Base-by-base conservation (phyloP, 352 stramenopile genomes). In the Aphanomyces stellatus region DNA sequence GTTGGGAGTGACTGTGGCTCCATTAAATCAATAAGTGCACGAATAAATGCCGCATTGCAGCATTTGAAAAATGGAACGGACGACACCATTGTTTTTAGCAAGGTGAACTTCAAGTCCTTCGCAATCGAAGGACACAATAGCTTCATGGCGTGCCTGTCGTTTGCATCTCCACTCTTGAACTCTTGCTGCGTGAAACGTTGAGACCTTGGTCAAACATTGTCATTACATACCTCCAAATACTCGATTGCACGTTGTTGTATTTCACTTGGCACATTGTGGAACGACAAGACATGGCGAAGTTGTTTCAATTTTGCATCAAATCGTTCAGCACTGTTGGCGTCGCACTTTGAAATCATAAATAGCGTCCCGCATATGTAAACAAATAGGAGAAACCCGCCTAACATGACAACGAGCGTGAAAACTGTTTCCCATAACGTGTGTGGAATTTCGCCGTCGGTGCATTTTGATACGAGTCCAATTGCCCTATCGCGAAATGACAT, bases 321-420 rank as follows among this genome's bases (percentile, higher is more conserved):
- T 24, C 19, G 28, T 34, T 67, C 60, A 8, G 33, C n/a, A 19
- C 27, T 31, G 17, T 42, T 40, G 10, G 31, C 24, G 35, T 67
- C 37, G 41, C 60, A 67, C 17, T 90, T 88, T 41, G 80, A 88
- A 1, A 90, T 69, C 48, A 87, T 75, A 62, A 90, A 90, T 40
- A 90, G 85, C 13, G 80, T 88, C n/a, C 80, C 80, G 35, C 78
- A 88, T 0, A 90, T 56, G 35, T 84, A 81, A 57, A 80, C 88
- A 53, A 90, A 90, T 17, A 90, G 63, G 11, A 77, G 78, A 68
- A 90, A 88, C 0, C 81, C 80, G 28, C 76, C 77, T 15, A 90
- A 57, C 25, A 74, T 73, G 22, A 88, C 77, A 3, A 76, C 51
- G 30, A 88, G 81, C 4, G 75, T 88, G 37, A 90, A 90, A 17